Conservation (phyloP, 2,329 filamentous ascomycete species). For the Sarocladium strictum region DNA sequence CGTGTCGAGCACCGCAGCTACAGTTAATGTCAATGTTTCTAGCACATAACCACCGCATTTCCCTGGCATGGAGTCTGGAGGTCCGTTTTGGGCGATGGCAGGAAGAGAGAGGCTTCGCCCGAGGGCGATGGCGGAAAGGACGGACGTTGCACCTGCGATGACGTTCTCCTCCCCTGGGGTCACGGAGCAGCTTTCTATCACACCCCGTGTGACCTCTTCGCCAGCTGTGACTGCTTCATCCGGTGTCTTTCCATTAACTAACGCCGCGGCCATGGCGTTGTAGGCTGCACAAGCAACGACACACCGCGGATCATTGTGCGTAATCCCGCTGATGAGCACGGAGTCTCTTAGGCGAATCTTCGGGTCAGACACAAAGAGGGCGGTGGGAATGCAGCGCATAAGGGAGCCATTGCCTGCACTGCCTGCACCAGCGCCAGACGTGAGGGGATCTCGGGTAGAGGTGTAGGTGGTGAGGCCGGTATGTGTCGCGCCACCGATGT, state of each 20-base stretch:
- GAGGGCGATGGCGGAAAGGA: slow-evolving; percentile 21
- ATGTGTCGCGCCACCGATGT: slow-evolving; percentile 34
- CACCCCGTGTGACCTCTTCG: slow-evolving; percentile 4
- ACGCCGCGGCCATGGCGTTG: slow-evolving; percentile 28
- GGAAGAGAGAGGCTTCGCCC: slow-evolving; percentile 20
- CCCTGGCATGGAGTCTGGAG: slow-evolving; percentile 19
- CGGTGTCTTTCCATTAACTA: slow-evolving; percentile 24
- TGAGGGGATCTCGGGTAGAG: slow-evolving; percentile 21
- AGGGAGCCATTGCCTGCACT: slow-evolving; percentile 38
- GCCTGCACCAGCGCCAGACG: slow-evolving; percentile 30
- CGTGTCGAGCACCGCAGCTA: slow-evolving; percentile 35
- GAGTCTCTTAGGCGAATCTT: slow-evolving; percentile 20
- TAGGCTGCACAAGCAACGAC: slow-evolving; percentile 32
- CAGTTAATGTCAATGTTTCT: slow-evolving; percentile 32
- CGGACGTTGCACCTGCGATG: slow-evolving; percentile 9
- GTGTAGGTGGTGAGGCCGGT: slow-evolving; percentile 26
- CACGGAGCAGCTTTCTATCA: slow-evolving; percentile 11
- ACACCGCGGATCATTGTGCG: slow-evolving; percentile 31
- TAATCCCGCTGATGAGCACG: slow-evolving; percentile 31
- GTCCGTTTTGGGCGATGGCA: slow-evolving; percentile 26
- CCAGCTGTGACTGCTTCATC: slow-evolving; percentile 24
- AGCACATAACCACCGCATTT: slow-evolving; percentile 34
- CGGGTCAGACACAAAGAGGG: slow-evolving; percentile 27
- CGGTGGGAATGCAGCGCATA: slow-evolving; percentile 42
- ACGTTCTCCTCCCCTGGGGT: not conserved